Evolutionary conservation across 228 moss, liverwort and hornwort species (phyloP), one percentile per base, ranked within the genome.

Genomic region (Sphagnum magellanicum): DNA sequence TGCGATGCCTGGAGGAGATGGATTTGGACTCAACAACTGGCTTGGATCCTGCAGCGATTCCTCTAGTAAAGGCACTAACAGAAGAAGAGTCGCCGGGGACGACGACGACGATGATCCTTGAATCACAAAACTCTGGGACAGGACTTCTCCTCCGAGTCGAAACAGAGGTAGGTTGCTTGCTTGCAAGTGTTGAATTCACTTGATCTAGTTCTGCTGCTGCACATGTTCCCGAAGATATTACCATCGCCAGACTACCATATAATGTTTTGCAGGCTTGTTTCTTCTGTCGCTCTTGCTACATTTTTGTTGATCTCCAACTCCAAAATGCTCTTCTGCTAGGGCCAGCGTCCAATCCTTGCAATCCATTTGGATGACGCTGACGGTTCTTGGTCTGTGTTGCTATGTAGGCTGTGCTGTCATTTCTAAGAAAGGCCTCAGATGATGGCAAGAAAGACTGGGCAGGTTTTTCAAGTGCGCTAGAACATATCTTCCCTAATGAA

Each of bases 1-100:
- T 88, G 74, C 78, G 84, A 48, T 66, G 74, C 64, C 61, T 88
- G 69, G 82, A 88, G 68, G 85, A 88, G 15, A 64, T 74, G 75
- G 32, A 32, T 32, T 32, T 32, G 32, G 76, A 82, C 62, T 65
- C 73, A 60, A 58, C 50, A 10, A 74, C 80, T 61, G 77, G 80
- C 66, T 68, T 88, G 13, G 73, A 80, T 64, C 9, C 48, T 16
- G 10, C 8, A 72, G 79, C 79, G 59, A 78, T 88, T 76, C 74
- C 80, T 67, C 66, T 80, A 61, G 10, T 88, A 63, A 73, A 80
- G 72, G 51, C 7, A 50, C 78, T 84, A 48, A 73, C 16, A 50
- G 59, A n/a, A 61, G 32, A 32, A 32, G 76, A 69, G 50, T 32
- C 32, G 32, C 50, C 46, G 52, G 72, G 61, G 64, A 59, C 17